phyloP scores from a whole-genome alignment of 352 stramenopile genomes.

The Peronospora tabacina region DNA sequence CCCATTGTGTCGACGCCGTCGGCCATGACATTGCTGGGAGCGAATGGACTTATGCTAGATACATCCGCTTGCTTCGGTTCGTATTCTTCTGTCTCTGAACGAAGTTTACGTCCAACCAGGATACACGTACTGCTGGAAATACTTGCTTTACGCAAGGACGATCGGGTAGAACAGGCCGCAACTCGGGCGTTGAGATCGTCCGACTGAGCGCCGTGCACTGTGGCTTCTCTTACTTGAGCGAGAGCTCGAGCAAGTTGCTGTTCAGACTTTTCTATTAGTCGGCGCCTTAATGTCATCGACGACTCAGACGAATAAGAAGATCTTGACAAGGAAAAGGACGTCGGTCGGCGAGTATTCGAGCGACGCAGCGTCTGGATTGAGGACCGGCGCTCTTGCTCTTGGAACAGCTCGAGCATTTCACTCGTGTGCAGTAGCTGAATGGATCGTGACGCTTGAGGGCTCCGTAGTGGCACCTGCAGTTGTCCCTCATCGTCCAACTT shows the following conservation, averaged over 20 bases:
- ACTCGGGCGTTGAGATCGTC: slow-evolving; percentile 35
- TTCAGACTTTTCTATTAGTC: slow-evolving; percentile 25
- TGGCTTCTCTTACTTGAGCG: slow-evolving; percentile 17
- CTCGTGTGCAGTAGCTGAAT: slow-evolving; percentile 36
- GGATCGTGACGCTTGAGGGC: slow-evolving; percentile 9
- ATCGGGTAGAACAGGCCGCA: slow-evolving; percentile 29
- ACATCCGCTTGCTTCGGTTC: slow-evolving; percentile 14
- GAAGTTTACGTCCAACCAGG: slow-evolving; percentile 1
- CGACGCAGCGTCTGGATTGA: slow-evolving; percentile 3
- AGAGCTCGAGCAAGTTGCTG: slow-evolving; percentile 21
- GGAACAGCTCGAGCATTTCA: slow-evolving; percentile 34
- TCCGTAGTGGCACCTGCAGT: slow-evolving; percentile 10
- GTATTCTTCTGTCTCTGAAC: slow-evolving; percentile 11
- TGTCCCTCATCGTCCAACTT: slow-evolving; percentile 24
- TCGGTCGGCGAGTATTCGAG: slow-evolving; percentile 8
- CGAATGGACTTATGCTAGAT: slow-evolving; percentile 12
- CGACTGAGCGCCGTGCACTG: slow-evolving; percentile 24
- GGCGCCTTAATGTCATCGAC: slow-evolving; percentile 23
- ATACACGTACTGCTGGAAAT: slow-evolving; percentile 31
- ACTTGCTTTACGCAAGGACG: slow-evolving; percentile 36
- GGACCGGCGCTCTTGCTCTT: slow-evolving; percentile 31
- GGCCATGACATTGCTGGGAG: slow-evolving; percentile 6
- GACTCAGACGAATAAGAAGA: slow-evolving; percentile 23
- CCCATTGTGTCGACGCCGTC: slow-evolving; percentile 24
- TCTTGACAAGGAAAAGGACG: slow-evolving; percentile 7